Evolutionary conservation across 2,329 filamentous ascomycete genomes (phyloP), one percentile per base, ranked within the genome.

Genomic region (Curvularia hawaiiensis): DNA sequence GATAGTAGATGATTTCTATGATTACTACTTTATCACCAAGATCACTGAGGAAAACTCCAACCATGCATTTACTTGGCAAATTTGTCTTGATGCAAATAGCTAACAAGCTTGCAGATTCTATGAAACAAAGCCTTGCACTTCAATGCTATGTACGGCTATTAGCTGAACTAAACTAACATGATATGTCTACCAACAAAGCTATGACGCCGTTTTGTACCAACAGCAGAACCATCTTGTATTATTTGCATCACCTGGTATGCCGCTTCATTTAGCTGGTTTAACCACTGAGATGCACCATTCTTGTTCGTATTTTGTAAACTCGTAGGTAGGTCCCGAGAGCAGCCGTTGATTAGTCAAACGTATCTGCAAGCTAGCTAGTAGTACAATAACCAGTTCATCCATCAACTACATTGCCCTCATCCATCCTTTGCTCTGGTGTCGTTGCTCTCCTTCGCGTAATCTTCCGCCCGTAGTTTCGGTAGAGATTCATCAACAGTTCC

Each of bases 1-100:
- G 86, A 89, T 87, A 87, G 85, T 87, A 87, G 77, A 79, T 86
- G 85, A 88, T 68, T 78, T 81, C 73, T 69, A 80, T 87, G 85
- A 86, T 81, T 79, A 81, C 79, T 74, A 75, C 80, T 75, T 81
- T 82, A 67, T 70, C 84, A 88, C 85, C 85, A 88, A 88, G 85
- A 88, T 88, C 85, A 84, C 85, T 87, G 85, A 88, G 84, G 83
- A 76, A 70, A 56, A 53, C 38, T 47, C 56, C 56, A 52, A 61
- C 18, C 30, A 49, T 45, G 56, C 54, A 43, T 49, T 54, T 64
- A 60, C 49, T 65, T 56, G 53, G 55, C 49, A 52, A 26, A 40
- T 57, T 31, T 46, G 31, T 52, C 39, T 18, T 44, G 11, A 9
- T 51, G 49, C 10, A 50, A 47, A 28, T 53, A n/a, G 61, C 70